Conservation (phyloP, 257 asterid species). For the Solanum medicagineum region DNA sequence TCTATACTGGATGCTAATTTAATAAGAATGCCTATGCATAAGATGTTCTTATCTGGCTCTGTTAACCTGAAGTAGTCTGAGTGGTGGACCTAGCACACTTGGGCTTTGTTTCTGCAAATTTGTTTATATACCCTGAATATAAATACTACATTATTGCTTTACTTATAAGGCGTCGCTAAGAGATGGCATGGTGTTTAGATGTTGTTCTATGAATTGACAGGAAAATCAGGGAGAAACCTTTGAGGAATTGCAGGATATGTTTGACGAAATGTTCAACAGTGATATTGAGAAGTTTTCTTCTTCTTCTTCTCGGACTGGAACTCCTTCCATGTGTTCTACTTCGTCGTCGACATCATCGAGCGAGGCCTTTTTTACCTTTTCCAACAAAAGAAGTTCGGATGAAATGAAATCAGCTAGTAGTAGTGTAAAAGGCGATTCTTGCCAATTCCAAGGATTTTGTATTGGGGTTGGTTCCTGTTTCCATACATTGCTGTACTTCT, state of each 20-base stretch:
- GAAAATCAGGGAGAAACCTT: constrained; percentile 43
- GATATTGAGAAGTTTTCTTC: constrained; percentile 27
- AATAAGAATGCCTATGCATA: background rate
- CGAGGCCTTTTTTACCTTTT: constrained; percentile 1
- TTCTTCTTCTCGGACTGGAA: constrained; percentile 17
- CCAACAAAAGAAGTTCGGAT: constrained; percentile 31
- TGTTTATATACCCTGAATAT: background rate
- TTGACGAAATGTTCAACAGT: constrained; percentile 43
- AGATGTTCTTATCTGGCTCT: background rate
- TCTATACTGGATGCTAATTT: background rate
- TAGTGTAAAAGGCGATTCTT: background rate
- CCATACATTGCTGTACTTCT: background rate
- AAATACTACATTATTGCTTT: background rate
- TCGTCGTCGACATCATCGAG: constrained; percentile 16
- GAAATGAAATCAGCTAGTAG: constrained; percentile 15
- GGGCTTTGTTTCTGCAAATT: background rate
- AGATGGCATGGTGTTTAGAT: constrained; percentile 13
- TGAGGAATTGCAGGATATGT: constrained; percentile 58
- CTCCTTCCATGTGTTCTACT: constrained; percentile 27
- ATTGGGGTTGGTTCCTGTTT: constrained; percentile 24
- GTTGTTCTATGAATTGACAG: constrained; percentile 32
- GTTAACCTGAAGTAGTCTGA: background rate
- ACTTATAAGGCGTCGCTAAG: constrained; percentile 1
- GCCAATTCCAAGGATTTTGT: constrained; percentile 39
- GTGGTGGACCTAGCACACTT: background rate